Evolutionary conservation across 352 stramenopile genomes (phyloP).

Genomic region (Phytophthora podocarpi): DNA sequence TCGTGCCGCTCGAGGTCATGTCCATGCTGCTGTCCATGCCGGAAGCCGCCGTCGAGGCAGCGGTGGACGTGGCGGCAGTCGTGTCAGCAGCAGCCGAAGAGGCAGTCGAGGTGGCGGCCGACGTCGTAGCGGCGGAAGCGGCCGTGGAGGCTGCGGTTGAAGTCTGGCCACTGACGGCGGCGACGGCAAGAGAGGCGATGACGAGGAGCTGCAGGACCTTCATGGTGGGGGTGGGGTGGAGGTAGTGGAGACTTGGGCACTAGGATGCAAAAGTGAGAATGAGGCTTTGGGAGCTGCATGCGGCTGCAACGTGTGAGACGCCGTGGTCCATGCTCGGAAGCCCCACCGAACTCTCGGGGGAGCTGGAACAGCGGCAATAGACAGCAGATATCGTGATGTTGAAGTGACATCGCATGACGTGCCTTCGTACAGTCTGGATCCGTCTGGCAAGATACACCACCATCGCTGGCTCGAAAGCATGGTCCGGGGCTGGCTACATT

Average conservation of each 20-base stretch:
- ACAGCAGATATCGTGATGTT: conserved; percentile 28
- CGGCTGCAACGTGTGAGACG: neutral
- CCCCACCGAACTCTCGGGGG: neutral
- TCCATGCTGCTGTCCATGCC: conserved; percentile 4
- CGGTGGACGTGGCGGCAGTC: neutral
- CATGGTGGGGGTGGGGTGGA: conserved; percentile 13
- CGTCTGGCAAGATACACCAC: conserved; percentile 16
- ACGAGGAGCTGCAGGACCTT: conserved; percentile 37
- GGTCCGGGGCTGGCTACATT: conserved; percentile 5
- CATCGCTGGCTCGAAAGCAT: conserved; percentile 3
- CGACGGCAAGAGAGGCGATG: conserved; percentile 29
- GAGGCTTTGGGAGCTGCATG: conserved; percentile 12
- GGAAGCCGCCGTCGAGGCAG: conserved; percentile 1
- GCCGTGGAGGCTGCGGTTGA: too few relatives aligned
- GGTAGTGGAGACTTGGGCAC: conserved; percentile 21
- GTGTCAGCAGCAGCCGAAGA: conserved; percentile 3
- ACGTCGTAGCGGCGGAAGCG: too few relatives aligned
- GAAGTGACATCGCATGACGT: conserved; percentile 22
- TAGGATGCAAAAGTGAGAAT: conserved; percentile 24
- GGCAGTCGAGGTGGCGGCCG: conserved; percentile 1
- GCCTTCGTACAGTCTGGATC: too few relatives aligned
- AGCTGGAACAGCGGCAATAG: neutral
- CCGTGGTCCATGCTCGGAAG: neutral
- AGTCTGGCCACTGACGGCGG: conserved; percentile 25
- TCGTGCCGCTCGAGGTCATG: conserved; percentile 3